Base-by-base conservation (phyloP, 2,329 filamentous ascomycete genomes). In the Aspergillus spinulosporus region DNA sequence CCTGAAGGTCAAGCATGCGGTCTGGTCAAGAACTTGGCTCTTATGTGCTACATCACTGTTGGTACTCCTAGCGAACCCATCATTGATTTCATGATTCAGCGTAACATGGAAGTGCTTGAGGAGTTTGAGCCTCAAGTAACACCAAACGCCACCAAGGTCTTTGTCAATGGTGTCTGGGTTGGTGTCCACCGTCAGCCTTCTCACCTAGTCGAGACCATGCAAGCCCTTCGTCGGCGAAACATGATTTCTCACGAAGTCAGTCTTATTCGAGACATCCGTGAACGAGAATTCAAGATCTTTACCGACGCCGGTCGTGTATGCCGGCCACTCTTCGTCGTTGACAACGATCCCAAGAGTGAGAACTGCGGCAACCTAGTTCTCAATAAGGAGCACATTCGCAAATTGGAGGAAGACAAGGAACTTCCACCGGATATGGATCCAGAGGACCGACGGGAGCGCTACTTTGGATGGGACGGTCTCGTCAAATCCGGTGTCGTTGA, bases 1-100 rank as follows among this genome's bases (percentile, higher is more conserved):
- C 94, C 94, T 26, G 94, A 99, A 83, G 94, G 94, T 62, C 94
- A 99, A 74, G 94, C 94, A 75, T 99, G 94, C 79, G 94, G 94
- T 77, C 80, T 99, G 62, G 94, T 99, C 75, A 99, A 99, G 82
- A 99, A 99, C 69, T 71, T 99, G 71, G 92, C 94, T 4, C 82
- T 99, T 51, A 97, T 99, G 93, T 97, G 94, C 71, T 97, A 96
- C 68, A 92, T 99, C 69, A 97, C 92, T 68, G 92, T 97, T 49
- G 93, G 93, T 67, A 95, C 92, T 31, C 91, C 92, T 12, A 90
- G 90, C 14, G 89, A 93, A 56, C 92, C 93, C 1, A 89, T 97
- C 65, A 86, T 93, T 39, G 90, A 96, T 66, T 99, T 96, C 78
- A 94, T 99, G 90, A 90, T 93, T 64, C 89, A 93, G 64, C 83